phyloP scores from a whole-genome alignment of 2,329 filamentous ascomycete genomes.

The Elsinoe arachidis region DNA sequence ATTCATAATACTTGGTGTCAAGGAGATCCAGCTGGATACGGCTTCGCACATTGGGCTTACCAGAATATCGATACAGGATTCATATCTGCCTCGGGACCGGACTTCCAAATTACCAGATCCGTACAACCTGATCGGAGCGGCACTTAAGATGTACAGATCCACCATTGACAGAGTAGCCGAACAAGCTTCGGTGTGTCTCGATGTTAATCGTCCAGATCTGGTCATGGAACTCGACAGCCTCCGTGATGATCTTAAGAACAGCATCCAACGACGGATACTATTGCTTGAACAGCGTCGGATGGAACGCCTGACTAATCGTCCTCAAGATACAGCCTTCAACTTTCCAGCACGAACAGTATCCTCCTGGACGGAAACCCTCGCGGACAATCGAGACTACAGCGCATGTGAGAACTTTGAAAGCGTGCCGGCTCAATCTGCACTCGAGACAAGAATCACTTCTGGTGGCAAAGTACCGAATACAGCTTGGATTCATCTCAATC shows the following conservation, averaged over 20 bases:
- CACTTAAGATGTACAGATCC: conserved; percentile 24
- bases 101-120: conserved; percentile 20
- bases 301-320: conserved; percentile 23
- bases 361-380: conserved; percentile 22
- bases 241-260: conserved; percentile 22
- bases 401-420: conserved; percentile 26
- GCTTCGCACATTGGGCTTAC: conserved; percentile 28
- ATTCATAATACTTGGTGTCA: conserved; percentile 21
- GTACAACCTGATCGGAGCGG: conserved; percentile 21
- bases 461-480: conserved; percentile 18
- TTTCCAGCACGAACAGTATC: conserved; percentile 21
- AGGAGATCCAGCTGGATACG: conserved; percentile 31
- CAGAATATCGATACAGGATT: conserved; percentile 25
- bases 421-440: conserved; percentile 7
- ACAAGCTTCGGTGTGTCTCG: conserved; percentile 23
- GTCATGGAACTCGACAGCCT: conserved; percentile 29
- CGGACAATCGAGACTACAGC: conserved; percentile 29
- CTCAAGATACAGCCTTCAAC: conserved; percentile 10
- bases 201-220: conserved; percentile 27
- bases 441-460: conserved; percentile 14
- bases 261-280: conserved; percentile 24
- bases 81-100: conserved; percentile 17
- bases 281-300: conserved; percentile 27
- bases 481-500: conserved; percentile 18
- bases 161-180: conserved; percentile 27